Evolutionary conservation across 2,329 filamentous ascomycete species (phyloP), one percentile per base, ranked within the genome.

Genomic region (Penicillium glabrum): DNA sequence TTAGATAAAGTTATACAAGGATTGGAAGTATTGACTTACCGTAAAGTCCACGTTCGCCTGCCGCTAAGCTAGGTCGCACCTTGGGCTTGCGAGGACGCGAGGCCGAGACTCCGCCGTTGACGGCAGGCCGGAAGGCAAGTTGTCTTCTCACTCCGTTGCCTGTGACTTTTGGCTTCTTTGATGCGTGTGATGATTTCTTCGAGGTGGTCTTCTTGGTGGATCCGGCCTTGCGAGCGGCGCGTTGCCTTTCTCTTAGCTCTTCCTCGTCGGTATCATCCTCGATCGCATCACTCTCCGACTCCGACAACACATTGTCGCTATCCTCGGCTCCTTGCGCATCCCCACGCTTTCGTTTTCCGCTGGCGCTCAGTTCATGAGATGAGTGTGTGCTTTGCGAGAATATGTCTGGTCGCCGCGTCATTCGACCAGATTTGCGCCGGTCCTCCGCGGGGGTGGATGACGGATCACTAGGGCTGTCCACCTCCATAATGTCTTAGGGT

Each of bases 111-210:
- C 76, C 75, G 43, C 72, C 72, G 63, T 78, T 79, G 44, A 75
- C 72, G 35, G 79, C 78, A 7, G 82, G 80, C 24, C 85, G 79
- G 47, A 86, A 80, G 13, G 85, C 83, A 49, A 88, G 73, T 59
- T 77, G 80, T 45, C 70, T 76, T 45, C 71, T 69, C 31, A 73
- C 60, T 19, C 72, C 78, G 57, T 80, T 79, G 50, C 79, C 78
- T 61, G 81, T 79, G 27, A 81, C 82, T 70, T 82, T 86, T 39
- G 81, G 74, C 70, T 86, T 83, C 72, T 84, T 85, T 26, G 78
- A 70, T 19, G 78, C 76, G 27, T 67, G 72, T 45, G 59, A 46
- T 57, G 60, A 59, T 70, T 75, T 62, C 67, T 74, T 41, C 72
- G 67, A 65, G 80, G 82, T 3, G 73, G 72, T 55, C 56, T 72